A percentile compares a stretch with the other conserved stretches of the same genome.
Conservation (phyloP, 2,329 filamentous ascomycete species). For the Didymella pomorum region DNA sequence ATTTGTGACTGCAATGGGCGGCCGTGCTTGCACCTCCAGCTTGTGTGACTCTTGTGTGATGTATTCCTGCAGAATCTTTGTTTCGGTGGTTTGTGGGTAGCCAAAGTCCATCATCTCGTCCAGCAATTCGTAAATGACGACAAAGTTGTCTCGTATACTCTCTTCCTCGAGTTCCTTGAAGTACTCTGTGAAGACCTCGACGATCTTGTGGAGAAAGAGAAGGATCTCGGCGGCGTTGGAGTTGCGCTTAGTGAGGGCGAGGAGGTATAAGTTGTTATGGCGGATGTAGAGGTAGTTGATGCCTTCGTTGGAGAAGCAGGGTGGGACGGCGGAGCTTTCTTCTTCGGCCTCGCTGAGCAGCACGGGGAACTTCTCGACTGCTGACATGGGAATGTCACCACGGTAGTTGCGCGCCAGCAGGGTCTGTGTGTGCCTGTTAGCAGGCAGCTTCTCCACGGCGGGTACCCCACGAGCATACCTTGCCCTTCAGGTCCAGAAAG, state of each 20-base stretch:
- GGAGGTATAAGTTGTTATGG: slow-evolving; percentile 98
- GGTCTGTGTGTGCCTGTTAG: slow-evolving; percentile 67
- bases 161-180: slow-evolving; percentile 99
- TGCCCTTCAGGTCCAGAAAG: slow-evolving; percentile 99
- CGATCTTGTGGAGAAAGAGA: slow-evolving; percentile 95
- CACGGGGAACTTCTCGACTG: slow-evolving; percentile 96
- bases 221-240: slow-evolving; percentile 98
- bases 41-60: slow-evolving; percentile 99
- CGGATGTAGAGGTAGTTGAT: slow-evolving; percentile 99
- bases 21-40: slow-evolving; percentile 92
- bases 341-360: slow-evolving; percentile 98
- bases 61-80: slow-evolving; percentile 97
- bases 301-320: slow-evolving; percentile 97
- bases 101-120: slow-evolving; percentile 99
- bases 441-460: slow-evolving; percentile 28
- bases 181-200: slow-evolving; percentile 99
- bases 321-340: slow-evolving; percentile 95
- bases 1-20: slow-evolving; percentile 97
- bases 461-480: slow-evolving; percentile 66
- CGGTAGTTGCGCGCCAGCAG: slow-evolving; percentile 98
- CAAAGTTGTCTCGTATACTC: slow-evolving; percentile 98
- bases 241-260: slow-evolving; percentile 97
- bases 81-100: slow-evolving; percentile 97
- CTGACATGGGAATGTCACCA: slow-evolving; percentile 98
- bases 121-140: slow-evolving; percentile 97